A percentile compares a stretch with the other conserved stretches of the same genome.
Evolutionary conservation across 139 green algal genomes (phyloP).

Genomic region (Dunaliella sp.): DNA sequence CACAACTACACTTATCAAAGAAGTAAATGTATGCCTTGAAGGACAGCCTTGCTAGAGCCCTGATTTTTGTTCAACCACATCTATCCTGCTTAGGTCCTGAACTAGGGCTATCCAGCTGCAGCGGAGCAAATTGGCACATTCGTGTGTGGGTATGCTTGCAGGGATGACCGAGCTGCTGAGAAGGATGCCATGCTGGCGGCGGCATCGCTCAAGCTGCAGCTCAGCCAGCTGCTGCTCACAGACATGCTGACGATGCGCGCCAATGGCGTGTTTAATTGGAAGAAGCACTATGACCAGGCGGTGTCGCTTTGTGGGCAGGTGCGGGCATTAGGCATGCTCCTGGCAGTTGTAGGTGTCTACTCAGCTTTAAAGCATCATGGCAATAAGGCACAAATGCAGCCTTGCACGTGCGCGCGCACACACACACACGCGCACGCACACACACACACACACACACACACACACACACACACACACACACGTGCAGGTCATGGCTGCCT

Average conservation of each 20-base stretch:
- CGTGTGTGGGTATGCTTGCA: not conserved
- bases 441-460: not conserved
- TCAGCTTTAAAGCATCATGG: too few relatives aligned
- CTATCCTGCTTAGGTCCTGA: too few relatives aligned
- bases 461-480: not conserved
- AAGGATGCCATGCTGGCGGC: conserved; percentile 33
- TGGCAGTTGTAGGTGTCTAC: too few relatives aligned
- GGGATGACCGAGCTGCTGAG: conserved; percentile 42
- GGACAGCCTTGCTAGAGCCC: too few relatives aligned
- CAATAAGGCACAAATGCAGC: too few relatives aligned
- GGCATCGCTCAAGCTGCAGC: conserved; percentile 33
- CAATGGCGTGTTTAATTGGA: conserved; percentile 40
- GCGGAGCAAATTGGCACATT: not conserved
- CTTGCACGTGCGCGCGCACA: not conserved
- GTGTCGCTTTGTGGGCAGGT: conserved; percentile 33
- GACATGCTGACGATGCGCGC: conserved; percentile 31
- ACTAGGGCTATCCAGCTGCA: too few relatives aligned
- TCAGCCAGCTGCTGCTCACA: conserved; percentile 25
- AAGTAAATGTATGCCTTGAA: too few relatives aligned
- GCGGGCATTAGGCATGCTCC: not conserved
- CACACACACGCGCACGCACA: not conserved
- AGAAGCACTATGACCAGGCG: conserved; percentile 41
- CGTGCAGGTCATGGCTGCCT: conserved; percentile 34
- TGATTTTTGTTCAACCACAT: too few relatives aligned
- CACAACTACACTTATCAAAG: too few relatives aligned